A percentile compares a stretch with the other conserved stretches of the same genome.
phyloP scores from a whole-genome alignment of 2,329 filamentous ascomycete species.

The Harringtonia aguacate region DNA sequence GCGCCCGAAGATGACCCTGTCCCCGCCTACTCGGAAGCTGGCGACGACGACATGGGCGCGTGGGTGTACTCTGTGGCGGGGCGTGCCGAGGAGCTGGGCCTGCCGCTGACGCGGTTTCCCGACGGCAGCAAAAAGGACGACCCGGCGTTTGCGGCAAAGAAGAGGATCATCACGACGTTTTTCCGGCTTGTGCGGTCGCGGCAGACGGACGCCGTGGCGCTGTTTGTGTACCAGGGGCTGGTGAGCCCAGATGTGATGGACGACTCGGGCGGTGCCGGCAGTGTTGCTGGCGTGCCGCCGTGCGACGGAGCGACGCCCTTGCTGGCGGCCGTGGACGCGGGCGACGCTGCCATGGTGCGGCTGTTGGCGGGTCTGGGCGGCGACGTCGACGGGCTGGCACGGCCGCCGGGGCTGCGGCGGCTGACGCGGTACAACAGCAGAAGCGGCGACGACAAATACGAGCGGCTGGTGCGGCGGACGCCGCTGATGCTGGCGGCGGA shows the following conservation, averaged over 20 bases:
- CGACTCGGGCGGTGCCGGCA: too few relatives aligned
- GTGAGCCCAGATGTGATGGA: conserved; percentile 26
- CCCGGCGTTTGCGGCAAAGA: not conserved
- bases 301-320: conserved; percentile 23
- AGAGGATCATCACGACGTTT: conserved; percentile 9
- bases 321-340: conserved; percentile 21
- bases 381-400: conserved; percentile 16
- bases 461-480: conserved; percentile 24
- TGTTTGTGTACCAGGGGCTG: conserved; percentile 22
- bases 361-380: conserved; percentile 24
- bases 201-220: conserved; percentile 17
- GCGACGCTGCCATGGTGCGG: conserved; percentile 22
- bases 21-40: conserved; percentile 10
- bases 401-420: conserved; percentile 6
- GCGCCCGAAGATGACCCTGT: conserved; percentile 3
- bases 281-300: not conserved
- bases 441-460: not conserved
- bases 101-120: conserved; percentile 12
- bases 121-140: not conserved
- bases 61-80: conserved; percentile 8
- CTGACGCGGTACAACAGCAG: not conserved
- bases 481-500: conserved; percentile 32
- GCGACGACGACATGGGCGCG: conserved; percentile 3
- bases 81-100: conserved; percentile 6
- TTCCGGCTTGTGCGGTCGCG: conserved; percentile 4